phyloP scores from a whole-genome alignment of 495 filamentous ascomycete genomes.

The Glarea lozoyensis region DNA sequence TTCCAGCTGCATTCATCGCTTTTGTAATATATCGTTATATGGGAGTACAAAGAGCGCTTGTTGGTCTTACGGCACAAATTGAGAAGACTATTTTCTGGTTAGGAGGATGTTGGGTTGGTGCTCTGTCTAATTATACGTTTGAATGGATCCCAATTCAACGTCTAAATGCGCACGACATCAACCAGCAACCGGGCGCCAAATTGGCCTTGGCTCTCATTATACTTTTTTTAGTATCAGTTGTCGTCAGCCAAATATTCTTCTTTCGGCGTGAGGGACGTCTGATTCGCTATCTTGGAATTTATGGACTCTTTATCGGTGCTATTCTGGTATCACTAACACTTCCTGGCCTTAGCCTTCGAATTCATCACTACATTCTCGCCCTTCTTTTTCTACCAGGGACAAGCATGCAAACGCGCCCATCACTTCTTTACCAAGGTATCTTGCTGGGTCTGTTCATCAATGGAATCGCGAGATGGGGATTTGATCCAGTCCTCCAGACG shows the following conservation, averaged over 20 bases:
- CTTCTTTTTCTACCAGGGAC: conserved; percentile 76
- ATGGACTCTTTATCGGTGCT: conserved; percentile 45
- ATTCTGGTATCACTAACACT: conserved; percentile 59
- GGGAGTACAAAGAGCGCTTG: conserved; percentile 39
- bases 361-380: conserved; percentile 93
- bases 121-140: conserved; percentile 77
- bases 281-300: conserved; percentile 62
- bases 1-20: conserved; percentile 67
- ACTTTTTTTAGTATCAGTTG: conserved; percentile 47
- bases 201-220: conserved; percentile 61
- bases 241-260: conserved; percentile 61
- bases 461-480: conserved; percentile 88
- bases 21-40: conserved; percentile 70
- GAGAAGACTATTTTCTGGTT: conserved; percentile 71
- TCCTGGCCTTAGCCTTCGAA: conserved; percentile 76
- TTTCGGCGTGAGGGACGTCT: conserved; percentile 67
- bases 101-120: conserved; percentile 67
- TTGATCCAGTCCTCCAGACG: conserved; percentile 85
- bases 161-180: conserved; percentile 66
- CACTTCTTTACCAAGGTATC: conserved; percentile 77
- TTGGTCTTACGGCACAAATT: conserved; percentile 51
- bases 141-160: conserved; percentile 75
- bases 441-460: conserved; percentile 87
- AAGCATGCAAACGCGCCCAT: conserved; percentile 69
- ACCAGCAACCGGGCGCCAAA: conserved; percentile 68